Base-by-base conservation (phyloP, 78 protist genomes). In the Dictyostelium purpureum region DNA sequence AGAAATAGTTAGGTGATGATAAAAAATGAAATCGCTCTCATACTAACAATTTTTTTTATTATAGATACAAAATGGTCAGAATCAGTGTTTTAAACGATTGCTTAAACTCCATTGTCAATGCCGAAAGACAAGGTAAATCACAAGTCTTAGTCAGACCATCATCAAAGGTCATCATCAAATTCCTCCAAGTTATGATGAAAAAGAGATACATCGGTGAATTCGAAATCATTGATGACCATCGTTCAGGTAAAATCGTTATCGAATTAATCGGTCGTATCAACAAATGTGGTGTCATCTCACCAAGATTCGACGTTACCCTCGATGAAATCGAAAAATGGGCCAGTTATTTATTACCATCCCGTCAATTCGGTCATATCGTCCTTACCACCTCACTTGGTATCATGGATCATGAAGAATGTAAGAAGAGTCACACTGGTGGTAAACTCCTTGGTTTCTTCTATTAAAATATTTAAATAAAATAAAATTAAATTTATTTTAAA, bases 151-250 rank as follows among this genome's bases (percentile, higher is more conserved):
- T 98, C 96, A 90, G 99, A 67, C 99, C 99, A 38, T 43, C 94
- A 40, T 97, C 99, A 78, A 99, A 99, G 96, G 99, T 99, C 79
- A 73, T 99, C 94, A 81, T 99, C 93, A 97, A 98, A 95, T 99
- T 99, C 98, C 96, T 99, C 74, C 93, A 75, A 42, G 99, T 97
- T 73, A 99, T 99, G 99, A 98, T 97, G 98, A 97, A 98, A 96
- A 99, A 99, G 98, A 98, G 99, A 35, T 99, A 99, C 99, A 99
- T 99, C 61, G 99, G 99, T 52, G 99, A 99, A 85, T 99, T 98
- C 96, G 99, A 99, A 94, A 59, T 99, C 89, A 79, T 99, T 76
- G 99, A 99, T 87, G 99, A 99, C 96, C 99, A 98, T 96, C 96
- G 99, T 59, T 67, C 98, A 16, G 99, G 99, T 52, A 99, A 99